Base-by-base conservation (phyloP, 1,284 basidiomycete species). In the Kwoniella shivajii region DNA sequence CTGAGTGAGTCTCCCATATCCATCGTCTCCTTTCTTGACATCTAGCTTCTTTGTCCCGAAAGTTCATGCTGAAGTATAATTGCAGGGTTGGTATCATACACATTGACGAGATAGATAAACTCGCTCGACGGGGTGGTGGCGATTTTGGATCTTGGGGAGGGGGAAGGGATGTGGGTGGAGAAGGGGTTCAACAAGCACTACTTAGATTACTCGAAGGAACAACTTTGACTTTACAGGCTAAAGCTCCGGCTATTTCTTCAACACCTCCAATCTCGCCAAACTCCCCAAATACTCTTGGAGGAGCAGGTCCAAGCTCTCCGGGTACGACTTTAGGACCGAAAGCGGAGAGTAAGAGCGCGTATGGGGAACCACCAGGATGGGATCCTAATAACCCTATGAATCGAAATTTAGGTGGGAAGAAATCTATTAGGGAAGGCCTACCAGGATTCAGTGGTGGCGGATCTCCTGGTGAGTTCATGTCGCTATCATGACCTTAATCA, bases 71-170 rank as follows among this genome's bases (percentile, higher is more conserved):
- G 18, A 16, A 9, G 3, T 38, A 16, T 2, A 22, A 14, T 1
- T 20, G 2, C 63, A 92, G 90, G 68, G 85, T 86, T 67, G 92
- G 92, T 3, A 97, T 98, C 57, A 87, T 97, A 20, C 95, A 94
- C 74, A 94, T 98, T 50, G 95, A 98, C 69, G 95, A 98, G 79
- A 82, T 94, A 1, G 94, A 98, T 79, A 98, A 97, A 79, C 86
- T 97, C 52, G 89, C 90, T 3, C 67, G 79, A 26, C 83, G 87
- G 36, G 88, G 86, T 56, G 80, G 83, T 5, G 76, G 82, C 11
- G 86, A 88, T 13, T 64, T 66, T 27, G 75, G 73, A 3, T 68
- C 66, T 0, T 77, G 70, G 64, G 78, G 87, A 4, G 69, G 71
- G 6, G 87, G 88, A 1, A 86, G 92, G 48, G 95, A 98, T 72